phyloP scores from a whole-genome alignment of 768 basidiomycete species.

The Hygrocybe punicea region DNA sequence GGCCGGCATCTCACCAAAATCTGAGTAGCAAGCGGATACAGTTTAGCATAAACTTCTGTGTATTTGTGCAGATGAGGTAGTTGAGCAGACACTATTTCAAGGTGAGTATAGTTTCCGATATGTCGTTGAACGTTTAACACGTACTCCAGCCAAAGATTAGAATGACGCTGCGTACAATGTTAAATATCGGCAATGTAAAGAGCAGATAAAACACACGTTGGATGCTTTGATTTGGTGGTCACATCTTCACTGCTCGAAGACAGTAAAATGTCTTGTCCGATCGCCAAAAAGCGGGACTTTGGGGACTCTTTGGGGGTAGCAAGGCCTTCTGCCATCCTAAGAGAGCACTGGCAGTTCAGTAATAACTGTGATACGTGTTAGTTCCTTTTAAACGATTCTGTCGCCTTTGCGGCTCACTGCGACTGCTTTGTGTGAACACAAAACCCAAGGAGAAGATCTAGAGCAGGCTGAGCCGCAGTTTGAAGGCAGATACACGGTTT shows the following conservation, averaged over 20 bases:
- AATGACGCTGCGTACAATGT: conserved; percentile 31
- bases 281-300: neutral
- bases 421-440: no score
- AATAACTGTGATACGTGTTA: no score
- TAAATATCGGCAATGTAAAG: neutral
- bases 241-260: neutral
- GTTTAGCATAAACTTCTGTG: conserved; percentile 35
- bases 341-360: no score
- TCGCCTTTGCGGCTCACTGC: no score
- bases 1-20: conserved; percentile 39
- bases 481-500: no score
- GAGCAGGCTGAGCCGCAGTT: neutral
- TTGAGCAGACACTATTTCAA: conserved; percentile 42
- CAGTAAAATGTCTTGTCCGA: conserved; percentile 3
- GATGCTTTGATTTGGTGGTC: neutral
- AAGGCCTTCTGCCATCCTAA: neutral
- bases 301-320: neutral
- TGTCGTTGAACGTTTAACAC: conserved; percentile 15
- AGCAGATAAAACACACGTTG: neutral
- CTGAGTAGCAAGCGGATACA: conserved; percentile 44
- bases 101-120: conserved; percentile 6
- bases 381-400: no score
- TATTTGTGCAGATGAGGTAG: conserved; percentile 48
- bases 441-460: no score
- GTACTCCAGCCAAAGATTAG: conserved; percentile 48